Evolutionary conservation across 129 eudicot genomes (phyloP).

Genomic region (Helianthus tuberosus): DNA sequence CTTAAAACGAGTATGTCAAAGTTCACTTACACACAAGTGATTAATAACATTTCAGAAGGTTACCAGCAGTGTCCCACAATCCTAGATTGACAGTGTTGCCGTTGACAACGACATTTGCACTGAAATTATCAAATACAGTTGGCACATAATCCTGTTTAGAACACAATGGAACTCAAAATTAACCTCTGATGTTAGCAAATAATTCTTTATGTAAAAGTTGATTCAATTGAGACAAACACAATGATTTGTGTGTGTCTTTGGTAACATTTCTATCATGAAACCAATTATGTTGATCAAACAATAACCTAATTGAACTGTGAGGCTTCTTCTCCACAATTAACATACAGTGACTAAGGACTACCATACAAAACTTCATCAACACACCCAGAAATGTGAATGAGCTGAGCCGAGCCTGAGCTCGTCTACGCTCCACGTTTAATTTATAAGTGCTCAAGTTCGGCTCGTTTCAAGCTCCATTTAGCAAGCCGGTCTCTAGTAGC

Average conservation of each 20-base stretch:
- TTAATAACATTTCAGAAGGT: constrained; percentile 11
- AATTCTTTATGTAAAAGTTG: not conserved
- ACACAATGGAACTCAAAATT: not conserved
- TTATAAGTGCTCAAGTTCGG: no score
- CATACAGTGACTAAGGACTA: no score
- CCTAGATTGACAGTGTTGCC: constrained; percentile 57
- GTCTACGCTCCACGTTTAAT: no score
- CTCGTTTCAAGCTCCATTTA: no score
- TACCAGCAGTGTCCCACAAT: constrained; percentile 67
- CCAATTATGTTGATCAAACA: not conserved
- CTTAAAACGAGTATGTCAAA: constrained; percentile 1
- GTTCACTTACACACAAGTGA: not conserved
- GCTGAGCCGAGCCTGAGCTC: no score
- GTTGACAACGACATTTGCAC: constrained; percentile 58
- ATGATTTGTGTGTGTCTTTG: not conserved
- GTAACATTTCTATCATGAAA: constrained; percentile 6
- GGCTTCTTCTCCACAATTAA: no score
- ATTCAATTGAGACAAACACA: not conserved
- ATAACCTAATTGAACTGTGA: not conserved
- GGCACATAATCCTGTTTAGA: constrained; percentile 60
- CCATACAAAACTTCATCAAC: no score
- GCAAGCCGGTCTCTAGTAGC: no score
- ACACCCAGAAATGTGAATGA: no score
- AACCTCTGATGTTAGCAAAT: not conserved
- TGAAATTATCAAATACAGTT: constrained; percentile 59